Base-by-base conservation (phyloP, 2,329 filamentous ascomycete genomes). In the Verticillium tricorpus region DNA sequence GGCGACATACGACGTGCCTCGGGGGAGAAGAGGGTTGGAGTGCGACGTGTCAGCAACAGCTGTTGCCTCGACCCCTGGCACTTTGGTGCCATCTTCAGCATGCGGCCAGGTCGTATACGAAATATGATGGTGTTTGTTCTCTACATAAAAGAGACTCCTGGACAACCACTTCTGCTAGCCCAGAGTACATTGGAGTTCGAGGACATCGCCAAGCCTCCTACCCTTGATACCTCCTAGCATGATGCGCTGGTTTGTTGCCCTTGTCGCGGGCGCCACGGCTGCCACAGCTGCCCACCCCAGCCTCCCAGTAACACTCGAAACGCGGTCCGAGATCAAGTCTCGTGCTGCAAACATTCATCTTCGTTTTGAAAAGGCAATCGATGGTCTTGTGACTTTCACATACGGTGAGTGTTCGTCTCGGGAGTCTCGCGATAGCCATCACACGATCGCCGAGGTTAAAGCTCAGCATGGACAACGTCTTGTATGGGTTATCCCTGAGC, bases 261-360 rank as follows among this genome's bases (percentile, higher is more conserved):
- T 66, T 40, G 52, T 63, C 25, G 57, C 57, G 5, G 60, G 60
- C 55, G 62, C 58, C 63, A 19, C 31, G 12, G 25, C 22, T 11
- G 61, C 61, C 37, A 56, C 64, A 22, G 59, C 45, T 59, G 61
- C 61, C 14, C 56, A 60, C 57, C 60, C 61, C 32, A 57, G 54
- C 17, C 65, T 72, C 28, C 72, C 73, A 2, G 61, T 76, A 31
- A 71, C 69, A 40, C 70, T 78, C 50, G 72, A 76, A 64, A 77
- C 75, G 1, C 68, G 73, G 64, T 25, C 68, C 65, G 57, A 68
- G 67, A 60, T 72, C 67, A 45, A 71, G 66, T 61, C 70, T 72
- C 22, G 74, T 72, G 19, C 78, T 70, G 76, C 62, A 58, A 73
- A 61, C 60, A 73, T 37, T 73, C 70, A 70, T 71, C 7, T 69